Base-by-base conservation (phyloP, 805 yeast species). In the Yarrowia sp. region DNA sequence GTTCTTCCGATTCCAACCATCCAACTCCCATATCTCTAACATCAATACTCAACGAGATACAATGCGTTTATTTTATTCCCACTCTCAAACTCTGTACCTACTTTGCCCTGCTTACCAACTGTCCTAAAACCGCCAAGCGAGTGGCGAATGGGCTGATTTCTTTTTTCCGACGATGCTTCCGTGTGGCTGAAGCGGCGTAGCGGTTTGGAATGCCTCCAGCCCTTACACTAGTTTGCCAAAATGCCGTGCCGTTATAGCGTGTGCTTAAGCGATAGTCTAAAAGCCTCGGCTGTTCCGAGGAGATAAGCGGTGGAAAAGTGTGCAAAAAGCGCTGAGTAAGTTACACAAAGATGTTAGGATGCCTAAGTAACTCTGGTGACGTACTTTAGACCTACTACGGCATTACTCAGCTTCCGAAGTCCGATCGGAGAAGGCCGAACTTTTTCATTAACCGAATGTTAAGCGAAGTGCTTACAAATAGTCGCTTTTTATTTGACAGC, bases 141-240 rank as follows among this genome's bases (percentile, higher is more conserved):
- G 44, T 51, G 44, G 43, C 33, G 38, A 51, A 53, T 39, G 45
- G 38, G 18, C 60, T 28, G 45, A 39, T 53, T 39, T n/a, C 36
- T 39, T 31, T 28, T 22, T 32, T 15, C 39, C 38, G 39, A 33
- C 6, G 8, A 17, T 15, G 11, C 35, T 22, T 51, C 58, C 58
- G 42, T 33, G 8, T 41, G 42, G n/a, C 28, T 22, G 28, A 22
- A 22, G 28, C 4, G 28, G 28, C 28, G 3, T 22, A 22, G 3
- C 28, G 3, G 28, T 22, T 22, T 3, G 28, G 28, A 3, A 22
- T 22, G 28, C 28, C 28, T 22, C 28, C 5, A 22, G 28, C 28
- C 28, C 28, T 3, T 22, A 22, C 28, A 22, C 28, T 22, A 22
- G 28, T 22, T 22, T 22, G 28, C 28, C 28, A 22, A 22, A 22